Evolutionary conservation across 2,329 filamentous ascomycete species (phyloP).

Genomic region (Pestalotiopsis sp.): DNA sequence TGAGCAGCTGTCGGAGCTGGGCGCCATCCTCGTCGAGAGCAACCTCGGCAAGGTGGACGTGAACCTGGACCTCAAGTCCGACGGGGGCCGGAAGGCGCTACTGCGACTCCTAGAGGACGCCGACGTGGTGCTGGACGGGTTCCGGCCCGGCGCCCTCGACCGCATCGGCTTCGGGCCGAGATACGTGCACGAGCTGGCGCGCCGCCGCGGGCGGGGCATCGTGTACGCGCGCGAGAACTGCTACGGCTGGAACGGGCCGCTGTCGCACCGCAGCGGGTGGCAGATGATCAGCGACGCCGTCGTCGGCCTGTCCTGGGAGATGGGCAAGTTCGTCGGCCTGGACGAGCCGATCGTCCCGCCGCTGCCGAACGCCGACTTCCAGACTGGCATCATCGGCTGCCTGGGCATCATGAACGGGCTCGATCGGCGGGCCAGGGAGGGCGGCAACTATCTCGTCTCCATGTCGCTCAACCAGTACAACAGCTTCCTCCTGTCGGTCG

Average conservation of each 20-base stretch:
- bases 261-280: conserved; percentile 66
- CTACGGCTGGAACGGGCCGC: conserved; percentile 62
- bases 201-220: conserved; percentile 59
- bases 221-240: conserved; percentile 72
- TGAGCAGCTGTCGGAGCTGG: conserved; percentile 65
- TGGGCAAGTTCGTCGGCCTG: conserved; percentile 28
- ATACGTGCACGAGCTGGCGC: conserved; percentile 51
- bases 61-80: conserved; percentile 61
- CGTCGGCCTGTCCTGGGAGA: conserved; percentile 29
- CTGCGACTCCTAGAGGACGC: conserved; percentile 59
- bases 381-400: conserved; percentile 21
- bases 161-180: conserved; percentile 62
- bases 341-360: conserved; percentile 29
- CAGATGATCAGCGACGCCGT: conserved; percentile 42
- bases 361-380: conserved; percentile 8
- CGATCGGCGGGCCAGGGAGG: conserved; percentile 1
- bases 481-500: conserved; percentile 29
- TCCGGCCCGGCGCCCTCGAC: conserved; percentile 64
- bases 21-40: conserved; percentile 72
- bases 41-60: conserved; percentile 64
- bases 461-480: conserved; percentile 31
- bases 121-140: conserved; percentile 69
- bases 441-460: conserved; percentile 28
- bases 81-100: conserved; percentile 52
- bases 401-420: conserved; percentile 27